Conservation (phyloP, 2,329 filamentous ascomycete species). For the Apiospora rasikravindrae region DNA sequence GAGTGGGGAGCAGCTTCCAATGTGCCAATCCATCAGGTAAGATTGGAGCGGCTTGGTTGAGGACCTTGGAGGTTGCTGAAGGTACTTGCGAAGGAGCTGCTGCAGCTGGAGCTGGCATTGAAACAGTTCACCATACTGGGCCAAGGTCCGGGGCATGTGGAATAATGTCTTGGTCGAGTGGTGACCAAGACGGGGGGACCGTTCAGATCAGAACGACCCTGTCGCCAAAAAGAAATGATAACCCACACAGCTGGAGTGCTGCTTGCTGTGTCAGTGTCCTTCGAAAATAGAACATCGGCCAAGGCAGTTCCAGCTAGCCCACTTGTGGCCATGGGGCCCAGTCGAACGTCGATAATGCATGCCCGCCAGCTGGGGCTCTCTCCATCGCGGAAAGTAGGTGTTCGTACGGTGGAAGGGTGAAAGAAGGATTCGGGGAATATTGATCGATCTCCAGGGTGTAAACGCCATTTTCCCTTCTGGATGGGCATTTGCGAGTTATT, state of each 20-base stretch:
- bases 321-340: background rate
- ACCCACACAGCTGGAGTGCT: background rate
- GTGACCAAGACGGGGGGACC: slow-evolving; percentile 9
- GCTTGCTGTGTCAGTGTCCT: background rate
- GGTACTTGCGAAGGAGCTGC: background rate
- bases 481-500: slow-evolving; percentile 1
- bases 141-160: slow-evolving; percentile 17
- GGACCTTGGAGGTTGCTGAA: background rate
- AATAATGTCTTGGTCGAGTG: slow-evolving; percentile 11
- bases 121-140: slow-evolving; percentile 9
- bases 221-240: slow-evolving; percentile 16
- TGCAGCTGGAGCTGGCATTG: slow-evolving; percentile 6
- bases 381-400: slow-evolving; percentile 11
- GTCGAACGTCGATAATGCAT: slow-evolving; percentile 2
- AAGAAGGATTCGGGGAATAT: slow-evolving; percentile 8
- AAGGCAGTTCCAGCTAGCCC: background rate
- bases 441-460: slow-evolving; percentile 3
- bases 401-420: slow-evolving; percentile 2
- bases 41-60: slow-evolving; percentile 3
- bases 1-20: background rate
- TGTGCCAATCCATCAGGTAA: background rate
- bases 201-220: slow-evolving; percentile 12
- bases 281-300: slow-evolving; percentile 10
- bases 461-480: background rate
- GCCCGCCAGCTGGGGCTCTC: slow-evolving; percentile 2